Evolutionary conservation across 2,329 filamentous ascomycete genomes (phyloP), one percentile per base, ranked within the genome.

Genomic region (Sclerotinia trifoliorum): DNA sequence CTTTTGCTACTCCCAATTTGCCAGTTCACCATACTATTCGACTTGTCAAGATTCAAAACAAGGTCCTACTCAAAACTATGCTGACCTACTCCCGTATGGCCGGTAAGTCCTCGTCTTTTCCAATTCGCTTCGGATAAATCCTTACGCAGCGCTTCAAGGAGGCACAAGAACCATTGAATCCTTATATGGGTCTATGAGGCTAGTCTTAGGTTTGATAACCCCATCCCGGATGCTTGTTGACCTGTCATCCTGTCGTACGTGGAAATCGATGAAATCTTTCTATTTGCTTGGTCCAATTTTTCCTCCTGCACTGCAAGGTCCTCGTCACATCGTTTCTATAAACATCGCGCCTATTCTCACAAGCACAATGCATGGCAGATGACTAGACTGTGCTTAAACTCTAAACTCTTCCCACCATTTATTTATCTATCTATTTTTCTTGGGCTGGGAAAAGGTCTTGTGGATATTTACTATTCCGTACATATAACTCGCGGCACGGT

Each of bases 341-440:
- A 64, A 67, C 66, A 67, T 64, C 55, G 66, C 66, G 66, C 66
- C 24, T 67, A 67, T 67, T 52, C 35, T 48, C 24, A 44, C 17
- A 62, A 55, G 32, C 62, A 58, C 51, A 26, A 26, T 56, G 32
- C 51, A 65, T 65, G 24, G n/a, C 35, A 57, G 49, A 29, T 63
- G 61, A 64, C 19, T 54, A 54, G 46, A 42, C 46, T 54, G 35
- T 58, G 39, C 54, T 55, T 65, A 35, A 57, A 65, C 63, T 57
- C 29, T 57, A 55, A 58, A 19, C 49, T 21, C 35, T 21, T 21
- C 63, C 51, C 51, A 46, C 29, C 35, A n/a, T 56, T 51, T 35
- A 24, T 51, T 29, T 35, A 24, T 51, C 46, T 6, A 51, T 62
- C 46, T 62, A 32, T 39, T 39, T 60, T 60, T 51, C 60, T 62